These are phyloP conservation scores for Glebionis coronaria DNA, from an alignment of 129 eudicot genomes.

Conservation along the genomic window DNA sequence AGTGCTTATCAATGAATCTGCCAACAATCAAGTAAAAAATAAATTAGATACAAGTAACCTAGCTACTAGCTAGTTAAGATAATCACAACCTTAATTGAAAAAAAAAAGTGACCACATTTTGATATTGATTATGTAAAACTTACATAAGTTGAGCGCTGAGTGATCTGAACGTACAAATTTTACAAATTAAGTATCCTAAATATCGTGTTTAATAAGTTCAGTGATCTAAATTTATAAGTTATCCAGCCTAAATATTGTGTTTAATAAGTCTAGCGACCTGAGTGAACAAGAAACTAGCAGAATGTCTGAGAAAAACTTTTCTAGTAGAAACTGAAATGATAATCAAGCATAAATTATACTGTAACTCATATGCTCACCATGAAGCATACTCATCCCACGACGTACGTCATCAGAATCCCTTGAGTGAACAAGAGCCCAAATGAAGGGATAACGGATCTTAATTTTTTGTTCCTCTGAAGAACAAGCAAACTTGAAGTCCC, in stretches of 20 bases:
- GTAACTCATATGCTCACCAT: conserved; percentile 29
- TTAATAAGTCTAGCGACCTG: too few relatives aligned
- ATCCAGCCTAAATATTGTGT: too few relatives aligned
- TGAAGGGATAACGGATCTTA: background rate
- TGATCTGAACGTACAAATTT: too few relatives aligned
- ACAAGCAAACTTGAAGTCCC: conserved; percentile 1
- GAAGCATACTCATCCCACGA: conserved; percentile 79
- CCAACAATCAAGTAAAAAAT: too few relatives aligned
- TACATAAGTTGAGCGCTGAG: too few relatives aligned
- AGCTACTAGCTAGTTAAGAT: background rate
- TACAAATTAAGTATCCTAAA: too few relatives aligned
- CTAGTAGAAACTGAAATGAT: background rate
- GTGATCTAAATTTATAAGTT: too few relatives aligned
- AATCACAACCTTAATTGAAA: background rate
- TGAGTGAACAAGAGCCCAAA: conserved; percentile 91
- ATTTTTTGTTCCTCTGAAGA: background rate
- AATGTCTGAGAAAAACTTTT: background rate
- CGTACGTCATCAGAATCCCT: conserved; percentile 55
- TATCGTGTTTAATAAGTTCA: too few relatives aligned
- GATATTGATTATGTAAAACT: too few relatives aligned
- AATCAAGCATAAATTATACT: too few relatives aligned
- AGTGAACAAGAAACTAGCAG: too few relatives aligned
- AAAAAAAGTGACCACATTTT: background rate
- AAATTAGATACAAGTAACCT: background rate
- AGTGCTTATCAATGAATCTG: conserved; percentile 44